Evolutionary conservation across 2,329 filamentous ascomycete genomes (phyloP).

Genomic region (Arthrobotrys entomopaga): DNA sequence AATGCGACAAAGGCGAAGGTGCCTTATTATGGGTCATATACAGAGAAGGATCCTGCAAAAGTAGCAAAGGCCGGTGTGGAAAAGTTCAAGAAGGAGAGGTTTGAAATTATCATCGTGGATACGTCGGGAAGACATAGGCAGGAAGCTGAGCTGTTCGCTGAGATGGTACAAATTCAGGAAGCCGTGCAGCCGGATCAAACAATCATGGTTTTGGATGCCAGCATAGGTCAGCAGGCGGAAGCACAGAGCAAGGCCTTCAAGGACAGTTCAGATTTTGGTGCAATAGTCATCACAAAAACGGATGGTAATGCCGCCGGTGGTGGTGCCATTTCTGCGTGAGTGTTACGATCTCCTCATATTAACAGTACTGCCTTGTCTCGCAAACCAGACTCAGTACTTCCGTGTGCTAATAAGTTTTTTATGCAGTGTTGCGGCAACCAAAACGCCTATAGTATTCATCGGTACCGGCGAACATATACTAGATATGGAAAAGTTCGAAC

Average conservation of each 20-base stretch:
- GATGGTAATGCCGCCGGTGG: constrained; percentile 95
- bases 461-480: constrained; percentile 98
- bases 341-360: no score
- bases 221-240: constrained; percentile 95
- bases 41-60: constrained; percentile 92
- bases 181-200: constrained; percentile 94
- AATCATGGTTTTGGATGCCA: constrained; percentile 96
- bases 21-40: constrained; percentile 95
- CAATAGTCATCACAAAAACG: constrained; percentile 99
- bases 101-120: constrained; percentile 98
- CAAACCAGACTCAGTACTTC: no score
- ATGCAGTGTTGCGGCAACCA: constrained; percentile 80
- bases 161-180: constrained; percentile 95
- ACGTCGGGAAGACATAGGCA: constrained; percentile 95
- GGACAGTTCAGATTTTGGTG: constrained; percentile 93
- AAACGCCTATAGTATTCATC: constrained; percentile 97
- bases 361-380: no score
- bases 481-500: constrained; percentile 90
- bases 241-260: constrained; percentile 96
- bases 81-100: constrained; percentile 98
- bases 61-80: constrained; percentile 96
- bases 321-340: constrained; percentile 86
- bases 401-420: constrained; percentile 7
- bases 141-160: constrained; percentile 92
- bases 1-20: constrained; percentile 99